phyloP scores from a whole-genome alignment of 345 rosid species.

The Brassica rapa region DNA sequence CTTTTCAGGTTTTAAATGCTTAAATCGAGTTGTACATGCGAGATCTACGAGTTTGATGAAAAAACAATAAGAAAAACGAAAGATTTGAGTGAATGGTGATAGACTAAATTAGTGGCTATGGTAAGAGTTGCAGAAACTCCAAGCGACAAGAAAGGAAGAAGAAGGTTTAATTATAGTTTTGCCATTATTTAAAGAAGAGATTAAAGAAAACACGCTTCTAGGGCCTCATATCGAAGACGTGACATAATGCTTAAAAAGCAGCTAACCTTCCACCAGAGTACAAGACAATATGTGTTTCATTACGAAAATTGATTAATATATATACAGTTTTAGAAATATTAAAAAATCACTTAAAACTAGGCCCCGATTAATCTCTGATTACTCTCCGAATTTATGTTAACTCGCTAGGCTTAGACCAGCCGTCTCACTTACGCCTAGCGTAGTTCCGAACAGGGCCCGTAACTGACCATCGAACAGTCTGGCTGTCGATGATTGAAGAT shows the following conservation, averaged over 20 bases:
- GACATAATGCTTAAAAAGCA: background rate
- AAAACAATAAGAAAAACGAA: background rate
- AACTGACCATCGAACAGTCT: too few species aligned
- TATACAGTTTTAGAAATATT: too few species aligned
- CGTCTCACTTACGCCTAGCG: background rate
- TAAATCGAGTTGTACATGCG: background rate
- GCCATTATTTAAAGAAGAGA: background rate
- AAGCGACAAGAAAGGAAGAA: background rate
- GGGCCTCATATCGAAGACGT: background rate
- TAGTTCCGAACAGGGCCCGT: background rate
- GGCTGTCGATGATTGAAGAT: too few species aligned
- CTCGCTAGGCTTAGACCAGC: background rate
- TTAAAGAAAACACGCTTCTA: too few species aligned
- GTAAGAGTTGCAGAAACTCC: background rate
- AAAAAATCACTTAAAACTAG: background rate
- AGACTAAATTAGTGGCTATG: background rate
- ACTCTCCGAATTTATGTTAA: background rate
- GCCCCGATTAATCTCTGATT: background rate
- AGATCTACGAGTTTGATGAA: background rate
- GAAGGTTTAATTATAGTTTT: background rate
- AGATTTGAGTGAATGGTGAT: background rate
- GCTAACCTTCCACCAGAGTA: background rate
- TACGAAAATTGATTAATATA: background rate
- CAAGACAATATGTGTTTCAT: background rate
- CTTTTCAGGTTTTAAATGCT: background rate